Percentiles rank a stretch among this genome's conserved stretches.
These are phyloP conservation scores for Lolium perenne DNA, from an alignment of 176 grass and related monocot species.

Conservation along the genomic window DNA sequence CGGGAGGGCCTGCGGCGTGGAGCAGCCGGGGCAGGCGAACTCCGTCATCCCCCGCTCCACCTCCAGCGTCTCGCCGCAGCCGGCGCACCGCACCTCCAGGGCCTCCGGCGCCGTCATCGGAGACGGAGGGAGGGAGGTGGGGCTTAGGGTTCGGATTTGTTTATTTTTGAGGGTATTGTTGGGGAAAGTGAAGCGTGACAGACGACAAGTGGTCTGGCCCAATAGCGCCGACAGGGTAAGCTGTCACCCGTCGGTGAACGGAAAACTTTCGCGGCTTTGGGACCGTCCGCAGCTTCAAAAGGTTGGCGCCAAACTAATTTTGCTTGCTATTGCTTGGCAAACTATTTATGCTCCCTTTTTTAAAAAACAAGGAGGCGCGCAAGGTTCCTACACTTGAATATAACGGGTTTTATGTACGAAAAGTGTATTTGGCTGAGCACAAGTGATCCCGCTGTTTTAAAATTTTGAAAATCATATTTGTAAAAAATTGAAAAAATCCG, in stretches of 20 bases:
- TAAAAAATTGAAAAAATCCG: no score
- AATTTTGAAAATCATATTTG: no score
- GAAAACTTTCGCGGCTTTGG: background rate
- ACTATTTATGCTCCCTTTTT: no score
- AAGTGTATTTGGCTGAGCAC: no score
- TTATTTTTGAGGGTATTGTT: background rate
- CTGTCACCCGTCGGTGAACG: background rate
- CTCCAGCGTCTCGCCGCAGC: conserved; percentile 63
- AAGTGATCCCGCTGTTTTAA: no score
- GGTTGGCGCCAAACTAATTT: background rate
- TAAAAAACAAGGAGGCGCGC: no score
- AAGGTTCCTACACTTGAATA: no score
- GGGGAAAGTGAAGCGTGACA: conserved; percentile 20
- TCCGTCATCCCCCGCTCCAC: conserved; percentile 60
- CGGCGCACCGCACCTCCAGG: conserved; percentile 58
- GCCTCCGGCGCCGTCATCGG: background rate
- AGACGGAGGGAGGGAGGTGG: background rate
- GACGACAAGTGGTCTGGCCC: background rate
- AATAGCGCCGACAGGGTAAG: conserved; percentile 16
- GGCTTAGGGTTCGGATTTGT: background rate
- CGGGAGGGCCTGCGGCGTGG: conserved; percentile 60
- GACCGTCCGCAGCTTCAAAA: background rate
- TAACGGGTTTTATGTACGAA: no score
- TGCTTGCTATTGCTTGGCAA: background rate
- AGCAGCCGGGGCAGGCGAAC: conserved; percentile 64